phyloP scores from a whole-genome alignment of 768 basidiomycete genomes.

The Clavaria fumosa region DNA sequence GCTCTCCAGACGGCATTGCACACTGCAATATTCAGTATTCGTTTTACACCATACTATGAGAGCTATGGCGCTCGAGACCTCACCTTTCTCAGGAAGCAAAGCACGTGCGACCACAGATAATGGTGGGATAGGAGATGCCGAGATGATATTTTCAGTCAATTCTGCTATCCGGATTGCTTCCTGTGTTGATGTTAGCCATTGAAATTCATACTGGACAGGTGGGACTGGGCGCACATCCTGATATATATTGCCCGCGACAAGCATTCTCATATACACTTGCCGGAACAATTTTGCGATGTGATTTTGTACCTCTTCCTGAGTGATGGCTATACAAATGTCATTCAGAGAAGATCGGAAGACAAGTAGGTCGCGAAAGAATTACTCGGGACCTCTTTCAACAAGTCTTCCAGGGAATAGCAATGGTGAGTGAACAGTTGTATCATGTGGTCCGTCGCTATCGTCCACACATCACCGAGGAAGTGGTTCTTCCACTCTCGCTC shows the following conservation, averaged over 20 bases:
- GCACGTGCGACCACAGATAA: constrained; percentile 34
- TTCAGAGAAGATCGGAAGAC: no score
- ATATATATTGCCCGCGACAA: constrained; percentile 74
- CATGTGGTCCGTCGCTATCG: no score
- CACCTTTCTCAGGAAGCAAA: constrained; percentile 61
- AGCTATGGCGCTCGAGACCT: no score
- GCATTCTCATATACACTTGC: constrained; percentile 49
- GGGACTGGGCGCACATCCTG: constrained; percentile 44
- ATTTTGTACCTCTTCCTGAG: constrained; percentile 47
- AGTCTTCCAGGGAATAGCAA: no score
- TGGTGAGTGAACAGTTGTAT: no score
- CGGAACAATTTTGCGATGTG: constrained; percentile 48
- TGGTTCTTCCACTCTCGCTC: constrained; percentile 77
- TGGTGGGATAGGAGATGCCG: constrained; percentile 35
- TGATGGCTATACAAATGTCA: constrained; percentile 61
- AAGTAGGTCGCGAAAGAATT: not conserved
- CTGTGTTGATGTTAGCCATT: constrained; percentile 23
- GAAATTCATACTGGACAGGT: not conserved
- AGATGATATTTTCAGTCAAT: constrained; percentile 52
- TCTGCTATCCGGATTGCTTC: constrained; percentile 64
- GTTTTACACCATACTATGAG: no score
- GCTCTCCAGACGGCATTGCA: constrained; percentile 53
- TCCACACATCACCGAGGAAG: constrained; percentile 72
- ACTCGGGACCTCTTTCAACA: no score
- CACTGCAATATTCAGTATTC: constrained; percentile 39